Percentiles rank a stretch among this genome's conserved stretches.
Conservation (phyloP, 345 rosid genomes). For the Aquilaria sinensis region DNA sequence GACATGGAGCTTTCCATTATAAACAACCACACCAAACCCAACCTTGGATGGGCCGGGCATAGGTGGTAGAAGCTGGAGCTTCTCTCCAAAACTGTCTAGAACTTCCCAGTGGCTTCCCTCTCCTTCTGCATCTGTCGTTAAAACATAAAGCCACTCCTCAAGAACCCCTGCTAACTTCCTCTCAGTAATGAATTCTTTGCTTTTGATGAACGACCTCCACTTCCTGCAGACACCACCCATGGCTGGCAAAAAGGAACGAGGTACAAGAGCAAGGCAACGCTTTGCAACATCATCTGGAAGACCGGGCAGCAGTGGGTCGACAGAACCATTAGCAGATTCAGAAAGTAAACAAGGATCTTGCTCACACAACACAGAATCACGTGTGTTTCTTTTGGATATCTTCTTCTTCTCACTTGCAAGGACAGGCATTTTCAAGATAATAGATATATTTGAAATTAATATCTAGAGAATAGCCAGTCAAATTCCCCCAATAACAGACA, state of each 20-base stretch:
- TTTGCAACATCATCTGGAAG: conserved; percentile 89
- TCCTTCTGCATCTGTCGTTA: conserved; percentile 51
- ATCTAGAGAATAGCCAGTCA: conserved; percentile 19
- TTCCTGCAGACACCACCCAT: conserved; percentile 79
- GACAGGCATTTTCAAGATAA: conserved; percentile 34
- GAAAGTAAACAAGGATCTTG: conserved; percentile 20
- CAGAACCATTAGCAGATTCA: conserved; percentile 23
- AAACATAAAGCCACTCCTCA: conserved; percentile 83
- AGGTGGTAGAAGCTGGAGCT: conserved; percentile 48
- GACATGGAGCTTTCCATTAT: conserved; percentile 73
- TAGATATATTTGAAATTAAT: conserved; percentile 14
- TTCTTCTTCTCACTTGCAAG: conserved; percentile 49
- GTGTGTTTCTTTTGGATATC: conserved; percentile 20
- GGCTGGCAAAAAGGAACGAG: conserved; percentile 55
- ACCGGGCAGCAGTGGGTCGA: conserved; percentile 61
- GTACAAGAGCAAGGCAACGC: conserved; percentile 76
- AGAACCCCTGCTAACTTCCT: conserved; percentile 64
- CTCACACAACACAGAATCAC: conserved; percentile 26
- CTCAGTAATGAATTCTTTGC: conserved; percentile 70
- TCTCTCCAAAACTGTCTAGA: conserved; percentile 54
- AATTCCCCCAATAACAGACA: conserved; percentile 17
- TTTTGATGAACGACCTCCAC: conserved; percentile 75
- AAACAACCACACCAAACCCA: conserved; percentile 66
- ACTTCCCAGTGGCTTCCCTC: conserved; percentile 88
- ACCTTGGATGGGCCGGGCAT: conserved; percentile 75